Percentiles rank a stretch among this genome's conserved stretches.
Conservation (phyloP, 805 yeast species). For the Hanseniaspora mollemarum region DNA sequence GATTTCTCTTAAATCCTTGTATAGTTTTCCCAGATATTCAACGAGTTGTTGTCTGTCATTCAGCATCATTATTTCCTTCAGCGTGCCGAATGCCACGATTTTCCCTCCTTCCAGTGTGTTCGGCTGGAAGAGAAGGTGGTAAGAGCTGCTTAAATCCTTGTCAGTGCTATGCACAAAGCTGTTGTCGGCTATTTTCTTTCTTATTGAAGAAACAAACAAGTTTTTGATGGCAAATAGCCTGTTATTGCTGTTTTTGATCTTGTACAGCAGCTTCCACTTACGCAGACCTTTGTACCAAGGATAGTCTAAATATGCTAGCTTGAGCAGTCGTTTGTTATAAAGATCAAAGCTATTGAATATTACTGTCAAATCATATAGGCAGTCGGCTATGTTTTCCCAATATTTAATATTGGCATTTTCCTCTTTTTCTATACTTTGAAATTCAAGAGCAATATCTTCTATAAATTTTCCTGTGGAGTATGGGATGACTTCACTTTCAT, state of each 20-base stretch:
- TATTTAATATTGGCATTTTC: neutral
- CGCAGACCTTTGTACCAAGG: constrained; percentile 63
- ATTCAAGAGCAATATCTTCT: neutral
- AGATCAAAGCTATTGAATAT: constrained; percentile 32
- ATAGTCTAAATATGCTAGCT: constrained; percentile 47
- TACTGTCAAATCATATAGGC: neutral
- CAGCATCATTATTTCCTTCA: neutral
- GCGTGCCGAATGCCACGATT: constrained; percentile 8
- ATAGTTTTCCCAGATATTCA: constrained; percentile 3
- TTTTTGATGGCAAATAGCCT: constrained; percentile 47
- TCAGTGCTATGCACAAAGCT: neutral
- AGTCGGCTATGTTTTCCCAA: neutral
- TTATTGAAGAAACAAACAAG: constrained; percentile 30
- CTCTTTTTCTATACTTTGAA: neutral
- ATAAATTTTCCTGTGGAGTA: constrained; percentile 17
- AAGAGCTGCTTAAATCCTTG: neutral
- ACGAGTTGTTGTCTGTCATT: constrained; percentile 1
- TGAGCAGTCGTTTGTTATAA: constrained; percentile 38
- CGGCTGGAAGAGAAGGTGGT: constrained; percentile 8
- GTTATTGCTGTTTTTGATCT: constrained; percentile 43
- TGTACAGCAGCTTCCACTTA: constrained; percentile 49
- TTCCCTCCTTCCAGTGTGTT: constrained; percentile 9
- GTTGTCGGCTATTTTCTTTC: neutral
- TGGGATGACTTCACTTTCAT: constrained; percentile 47
- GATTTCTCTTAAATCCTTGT: constrained; percentile 7